Evolutionary conservation across 352 stramenopile genomes (phyloP).

Genomic region (Albugo candida): DNA sequence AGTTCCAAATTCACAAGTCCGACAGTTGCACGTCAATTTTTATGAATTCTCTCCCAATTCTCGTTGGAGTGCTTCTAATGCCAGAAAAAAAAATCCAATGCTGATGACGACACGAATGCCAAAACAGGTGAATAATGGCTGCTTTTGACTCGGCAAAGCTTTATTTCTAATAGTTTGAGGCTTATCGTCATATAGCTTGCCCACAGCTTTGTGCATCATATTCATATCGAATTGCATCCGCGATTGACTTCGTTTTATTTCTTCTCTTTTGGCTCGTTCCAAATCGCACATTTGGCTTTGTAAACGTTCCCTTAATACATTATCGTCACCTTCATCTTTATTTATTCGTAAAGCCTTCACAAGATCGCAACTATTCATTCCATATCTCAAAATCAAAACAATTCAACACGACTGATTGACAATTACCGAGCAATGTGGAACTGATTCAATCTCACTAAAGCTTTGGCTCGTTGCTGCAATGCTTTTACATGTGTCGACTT

Average conservation of each 20-base stretch:
- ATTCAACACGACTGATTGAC: neutral
- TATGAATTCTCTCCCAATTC: slow-evolving; percentile 14
- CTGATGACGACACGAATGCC: no score
- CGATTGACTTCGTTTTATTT: slow-evolving; percentile 14
- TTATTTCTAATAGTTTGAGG: neutral
- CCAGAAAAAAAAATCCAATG: no score
- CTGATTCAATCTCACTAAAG: slow-evolving; percentile 18
- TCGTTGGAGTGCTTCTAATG: neutral
- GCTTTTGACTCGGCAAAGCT: no score
- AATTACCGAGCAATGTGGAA: slow-evolving; percentile 42
- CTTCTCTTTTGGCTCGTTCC: slow-evolving; percentile 19
- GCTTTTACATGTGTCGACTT: slow-evolving; percentile 27
- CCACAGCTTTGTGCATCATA: slow-evolving; percentile 59
- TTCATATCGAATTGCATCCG: slow-evolving; percentile 42
- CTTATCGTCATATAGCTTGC: slow-evolving; percentile 55
- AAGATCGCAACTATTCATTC: slow-evolving; percentile 16
- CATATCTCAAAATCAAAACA: neutral
- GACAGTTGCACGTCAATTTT: slow-evolving; percentile 64
- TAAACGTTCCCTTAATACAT: slow-evolving; percentile 12
- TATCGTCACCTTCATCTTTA: neutral
- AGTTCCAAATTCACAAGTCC: slow-evolving; percentile 74
- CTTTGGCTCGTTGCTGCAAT: slow-evolving; percentile 42
- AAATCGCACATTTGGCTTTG: slow-evolving; percentile 29
- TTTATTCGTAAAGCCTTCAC: slow-evolving; percentile 12
- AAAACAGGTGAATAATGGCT: no score